phyloP scores from a whole-genome alignment of 2,329 filamentous ascomycete species.

The Ophiocordyceps camponoti-saundersi region DNA sequence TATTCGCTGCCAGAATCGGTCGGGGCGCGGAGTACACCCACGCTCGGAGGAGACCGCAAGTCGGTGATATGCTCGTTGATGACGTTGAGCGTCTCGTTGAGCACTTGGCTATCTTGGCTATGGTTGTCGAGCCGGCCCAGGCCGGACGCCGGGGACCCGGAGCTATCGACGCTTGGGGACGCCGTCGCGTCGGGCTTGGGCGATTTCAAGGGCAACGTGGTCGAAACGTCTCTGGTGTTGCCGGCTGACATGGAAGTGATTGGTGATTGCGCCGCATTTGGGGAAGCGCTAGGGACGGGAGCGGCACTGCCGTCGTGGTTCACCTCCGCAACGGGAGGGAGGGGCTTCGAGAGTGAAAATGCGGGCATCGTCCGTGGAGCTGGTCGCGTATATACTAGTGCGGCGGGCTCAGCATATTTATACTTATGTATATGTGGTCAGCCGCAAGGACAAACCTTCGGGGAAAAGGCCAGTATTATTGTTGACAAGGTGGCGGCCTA shows the following conservation, averaged over 20 bases:
- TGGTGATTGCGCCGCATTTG: conserved; percentile 12
- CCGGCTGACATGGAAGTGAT: conserved; percentile 14
- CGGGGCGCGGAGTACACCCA: conserved; percentile 31
- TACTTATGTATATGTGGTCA: too few relatives aligned
- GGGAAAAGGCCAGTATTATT: conserved; percentile 66
- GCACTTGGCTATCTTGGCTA: conserved; percentile 49
- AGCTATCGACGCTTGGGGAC: conserved; percentile 10
- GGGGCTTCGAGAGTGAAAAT: conserved; percentile 13
- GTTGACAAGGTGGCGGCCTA: conserved; percentile 58
- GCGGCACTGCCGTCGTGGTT: conserved; percentile 8
- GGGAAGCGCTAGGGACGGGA: conserved; percentile 6
- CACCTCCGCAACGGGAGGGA: conserved; percentile 14
- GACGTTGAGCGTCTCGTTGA: conserved; percentile 88
- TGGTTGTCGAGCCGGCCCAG: conserved; percentile 21
- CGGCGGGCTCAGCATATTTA: conserved; percentile 6
- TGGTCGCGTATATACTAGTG: conserved; percentile 42
- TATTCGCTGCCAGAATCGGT: conserved; percentile 84
- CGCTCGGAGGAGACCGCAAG: conserved; percentile 40
- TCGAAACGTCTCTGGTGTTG: conserved; percentile 9
- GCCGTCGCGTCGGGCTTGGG: conserved; percentile 16
- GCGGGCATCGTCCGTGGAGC: conserved; percentile 27
- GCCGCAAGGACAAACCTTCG: conserved; percentile 41
- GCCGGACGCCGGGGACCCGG: conserved; percentile 10
- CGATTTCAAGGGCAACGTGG: conserved; percentile 28
- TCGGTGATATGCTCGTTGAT: conserved; percentile 96